Evolutionary conservation across 2,329 filamentous ascomycete genomes (phyloP).

Genomic region (Penicillium hesseltinei): DNA sequence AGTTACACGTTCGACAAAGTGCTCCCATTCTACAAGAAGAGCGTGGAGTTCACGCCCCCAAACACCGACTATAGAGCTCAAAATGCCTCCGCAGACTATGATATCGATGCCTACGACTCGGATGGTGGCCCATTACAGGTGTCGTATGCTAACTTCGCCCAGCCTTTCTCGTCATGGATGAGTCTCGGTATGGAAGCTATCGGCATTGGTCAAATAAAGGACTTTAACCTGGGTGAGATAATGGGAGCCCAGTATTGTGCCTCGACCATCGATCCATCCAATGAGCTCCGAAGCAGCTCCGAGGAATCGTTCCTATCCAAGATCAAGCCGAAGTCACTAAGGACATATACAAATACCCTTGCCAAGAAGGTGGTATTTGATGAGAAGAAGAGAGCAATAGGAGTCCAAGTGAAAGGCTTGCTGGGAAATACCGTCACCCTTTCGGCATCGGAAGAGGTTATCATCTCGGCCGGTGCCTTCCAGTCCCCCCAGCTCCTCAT

Average conservation of each 20-base stretch:
- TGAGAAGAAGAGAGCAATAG: constrained; percentile 40
- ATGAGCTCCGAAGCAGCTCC: constrained; percentile 29
- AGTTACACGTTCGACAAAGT: constrained; percentile 29
- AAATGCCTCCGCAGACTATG: constrained; percentile 27
- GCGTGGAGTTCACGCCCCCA: constrained; percentile 27
- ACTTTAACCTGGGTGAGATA: constrained; percentile 45
- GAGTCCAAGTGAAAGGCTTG: constrained; percentile 36
- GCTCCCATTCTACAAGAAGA: constrained; percentile 29
- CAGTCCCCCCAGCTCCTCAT: constrained; percentile 55
- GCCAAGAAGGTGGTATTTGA: constrained; percentile 48
- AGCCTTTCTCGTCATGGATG: constrained; percentile 43
- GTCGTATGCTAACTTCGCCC: constrained; percentile 43
- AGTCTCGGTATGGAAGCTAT: constrained; percentile 41
- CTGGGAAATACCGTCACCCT: constrained; percentile 34
- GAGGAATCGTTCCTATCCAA: constrained; percentile 38
- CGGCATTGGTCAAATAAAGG: constrained; percentile 38
- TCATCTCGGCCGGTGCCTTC: constrained; percentile 53
- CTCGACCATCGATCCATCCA: constrained; percentile 28
- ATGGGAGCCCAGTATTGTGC: constrained; percentile 42
- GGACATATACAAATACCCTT: constrained; percentile 43
- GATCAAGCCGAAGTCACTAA: constrained; percentile 34
- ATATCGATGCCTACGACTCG: constrained; percentile 26
- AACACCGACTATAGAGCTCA: constrained; percentile 18
- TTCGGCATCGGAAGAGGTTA: constrained; percentile 50
- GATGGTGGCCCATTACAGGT: constrained; percentile 41